A percentile compares a stretch with the other conserved stretches of the same genome.
Evolutionary conservation across 2,329 filamentous ascomycete genomes (phyloP).

Genomic region (Botrytis deweyae): DNA sequence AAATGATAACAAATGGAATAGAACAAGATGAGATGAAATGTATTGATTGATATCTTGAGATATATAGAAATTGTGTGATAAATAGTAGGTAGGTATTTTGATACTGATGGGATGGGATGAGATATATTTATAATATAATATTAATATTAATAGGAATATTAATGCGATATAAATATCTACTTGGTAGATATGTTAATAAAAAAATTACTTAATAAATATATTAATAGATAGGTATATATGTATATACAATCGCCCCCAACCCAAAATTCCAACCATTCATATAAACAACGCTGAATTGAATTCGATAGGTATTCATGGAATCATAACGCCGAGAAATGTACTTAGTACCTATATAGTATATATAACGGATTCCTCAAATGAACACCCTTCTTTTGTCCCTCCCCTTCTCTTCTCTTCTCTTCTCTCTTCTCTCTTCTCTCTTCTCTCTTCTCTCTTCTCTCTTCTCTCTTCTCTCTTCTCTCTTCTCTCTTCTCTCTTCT

Average conservation of each 20-base stretch:
- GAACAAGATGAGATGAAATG: no score
- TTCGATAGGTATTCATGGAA: background rate
- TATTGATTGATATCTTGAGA: no score
- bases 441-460: background rate
- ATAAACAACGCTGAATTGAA: background rate
- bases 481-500: background rate
- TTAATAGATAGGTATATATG: no score
- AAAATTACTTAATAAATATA: background rate
- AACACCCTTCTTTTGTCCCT: background rate
- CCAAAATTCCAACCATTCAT: background rate
- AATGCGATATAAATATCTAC: background rate
- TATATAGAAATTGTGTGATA: no score
- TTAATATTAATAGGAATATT: background rate
- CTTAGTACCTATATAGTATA: no score
- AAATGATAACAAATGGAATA: no score
- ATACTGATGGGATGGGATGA: no score
- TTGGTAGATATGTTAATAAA: background rate
- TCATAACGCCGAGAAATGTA: background rate
- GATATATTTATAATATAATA: no score
- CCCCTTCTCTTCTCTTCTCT: background rate
- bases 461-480: background rate
- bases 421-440: background rate
- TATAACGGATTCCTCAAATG: background rate
- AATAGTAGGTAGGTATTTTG: no score
- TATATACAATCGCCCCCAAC: background rate